These are phyloP conservation scores for Rhynchosporium graminicola DNA, from an alignment of 2,329 filamentous ascomycete species.

Conservation along the genomic window DNA sequence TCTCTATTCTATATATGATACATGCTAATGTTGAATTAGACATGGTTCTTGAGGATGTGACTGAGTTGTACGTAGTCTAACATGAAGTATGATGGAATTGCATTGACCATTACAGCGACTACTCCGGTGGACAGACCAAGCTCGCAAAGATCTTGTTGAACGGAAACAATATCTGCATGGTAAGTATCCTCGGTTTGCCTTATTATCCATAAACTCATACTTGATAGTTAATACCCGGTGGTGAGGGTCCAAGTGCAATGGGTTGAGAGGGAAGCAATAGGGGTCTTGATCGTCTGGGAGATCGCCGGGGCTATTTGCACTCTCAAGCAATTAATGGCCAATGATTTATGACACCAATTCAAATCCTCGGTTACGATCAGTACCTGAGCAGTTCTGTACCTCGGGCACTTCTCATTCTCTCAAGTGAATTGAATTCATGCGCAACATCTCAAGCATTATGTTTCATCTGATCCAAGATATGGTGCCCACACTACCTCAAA, in stretches of 20 bases:
- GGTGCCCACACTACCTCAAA: no score
- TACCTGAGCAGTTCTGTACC: no score
- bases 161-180: slow-evolving; percentile 99
- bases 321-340: neutral
- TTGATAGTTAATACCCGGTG: slow-evolving; percentile 71
- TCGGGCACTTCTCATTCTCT: no score
- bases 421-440: no score
- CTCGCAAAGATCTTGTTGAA: slow-evolving; percentile 94
- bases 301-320: neutral
- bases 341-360: slow-evolving; percentile 5
- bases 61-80: slow-evolving; percentile 73
- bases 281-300: neutral
- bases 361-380: neutral
- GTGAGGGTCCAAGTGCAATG: slow-evolving; percentile 61
- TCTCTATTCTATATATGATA: slow-evolving; percentile 1
- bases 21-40: slow-evolving; percentile 55
- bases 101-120: slow-evolving; percentile 70
- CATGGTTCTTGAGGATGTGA: slow-evolving; percentile 97
- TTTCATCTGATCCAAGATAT: no score
- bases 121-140: slow-evolving; percentile 83
- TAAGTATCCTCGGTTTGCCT: slow-evolving; percentile 42
- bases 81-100: neutral
- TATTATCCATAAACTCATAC: neutral
- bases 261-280: slow-evolving; percentile 1
- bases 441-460: no score